Conservation (phyloP, 306 rosid genomes). For the Dicorynia guianensis region DNA sequence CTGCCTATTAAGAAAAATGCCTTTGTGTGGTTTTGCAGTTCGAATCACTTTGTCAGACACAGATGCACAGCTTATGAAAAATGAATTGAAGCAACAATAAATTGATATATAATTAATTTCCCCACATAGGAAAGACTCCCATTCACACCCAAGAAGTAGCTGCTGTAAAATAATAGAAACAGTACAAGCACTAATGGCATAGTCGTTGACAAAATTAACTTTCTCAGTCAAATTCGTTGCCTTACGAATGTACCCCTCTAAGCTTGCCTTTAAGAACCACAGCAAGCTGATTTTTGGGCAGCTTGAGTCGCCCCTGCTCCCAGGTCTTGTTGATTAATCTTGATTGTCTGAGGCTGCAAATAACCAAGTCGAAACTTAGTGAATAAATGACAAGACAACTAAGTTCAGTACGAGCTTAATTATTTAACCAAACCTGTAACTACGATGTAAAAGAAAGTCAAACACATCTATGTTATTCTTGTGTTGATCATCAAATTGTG, state of each 20-base stretch:
- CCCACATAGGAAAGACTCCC: constrained; percentile 49
- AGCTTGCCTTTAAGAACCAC: constrained; percentile 57
- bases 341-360: constrained; percentile 82
- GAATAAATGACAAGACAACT: constrained; percentile 15
- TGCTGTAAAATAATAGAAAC: constrained; percentile 43
- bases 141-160: constrained; percentile 57
- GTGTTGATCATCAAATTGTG: background rate
- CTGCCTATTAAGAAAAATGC: too few relatives aligned
- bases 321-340: constrained; percentile 72
- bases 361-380: constrained; percentile 2
- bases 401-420: background rate
- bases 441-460: background rate
- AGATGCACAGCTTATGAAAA: background rate
- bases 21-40: too few relatives aligned
- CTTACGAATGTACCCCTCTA: constrained; percentile 37
- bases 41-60: too few relatives aligned
- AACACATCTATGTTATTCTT: background rate
- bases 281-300: constrained; percentile 74
- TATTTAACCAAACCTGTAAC: background rate
- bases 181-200: constrained; percentile 56
- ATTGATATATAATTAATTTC: constrained; percentile 51
- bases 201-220: constrained; percentile 58
- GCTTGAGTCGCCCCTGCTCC: constrained; percentile 66
- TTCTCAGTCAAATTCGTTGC: constrained; percentile 46
- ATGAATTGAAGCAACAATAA: constrained; percentile 36